phyloP scores from a whole-genome alignment of 768 basidiomycete species.

The Rhizopogon vulgaris region DNA sequence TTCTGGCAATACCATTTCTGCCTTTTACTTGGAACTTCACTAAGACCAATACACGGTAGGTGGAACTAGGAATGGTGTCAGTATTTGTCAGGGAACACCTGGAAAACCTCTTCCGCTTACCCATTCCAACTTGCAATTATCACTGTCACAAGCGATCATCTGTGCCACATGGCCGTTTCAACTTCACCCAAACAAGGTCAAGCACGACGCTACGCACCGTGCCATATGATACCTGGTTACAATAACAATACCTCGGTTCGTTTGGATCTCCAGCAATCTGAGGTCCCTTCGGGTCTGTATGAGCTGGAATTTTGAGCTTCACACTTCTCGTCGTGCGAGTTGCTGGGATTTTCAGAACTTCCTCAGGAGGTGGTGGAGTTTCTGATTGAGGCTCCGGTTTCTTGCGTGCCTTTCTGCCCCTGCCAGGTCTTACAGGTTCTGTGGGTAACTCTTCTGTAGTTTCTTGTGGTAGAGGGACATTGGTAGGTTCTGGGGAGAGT shows the following conservation, averaged over 20 bases:
- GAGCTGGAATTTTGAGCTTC: conserved; percentile 32
- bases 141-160: conserved; percentile 87
- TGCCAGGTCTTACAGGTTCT: conserved; percentile 14
- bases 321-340: conserved; percentile 22
- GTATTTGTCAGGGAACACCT: background rate
- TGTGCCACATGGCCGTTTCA: conserved; percentile 18
- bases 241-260: conserved; percentile 74
- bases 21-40: conserved; percentile 47
- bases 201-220: conserved; percentile 42
- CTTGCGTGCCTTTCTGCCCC: conserved; percentile 17
- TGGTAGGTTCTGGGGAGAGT: conserved; percentile 24
- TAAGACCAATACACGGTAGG: conserved; percentile 57
- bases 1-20: conserved; percentile 69
- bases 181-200: conserved; percentile 6
- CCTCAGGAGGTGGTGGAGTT: conserved; percentile 1
- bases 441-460: conserved; percentile 8
- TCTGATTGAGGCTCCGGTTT: conserved; percentile 11
- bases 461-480: conserved; percentile 9
- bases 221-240: conserved; percentile 74
- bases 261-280: conserved; percentile 31
- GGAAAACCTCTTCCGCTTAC: conserved; percentile 36
- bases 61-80: conserved; percentile 55
- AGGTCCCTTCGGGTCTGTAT: conserved; percentile 13
- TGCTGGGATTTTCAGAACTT: background rate
- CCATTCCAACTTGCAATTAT: conserved; percentile 75